Percentiles rank a stretch among this genome's conserved stretches.
phyloP scores from a whole-genome alignment of 2,329 filamentous ascomycete species.

The Fusarium sterilihyphosum region DNA sequence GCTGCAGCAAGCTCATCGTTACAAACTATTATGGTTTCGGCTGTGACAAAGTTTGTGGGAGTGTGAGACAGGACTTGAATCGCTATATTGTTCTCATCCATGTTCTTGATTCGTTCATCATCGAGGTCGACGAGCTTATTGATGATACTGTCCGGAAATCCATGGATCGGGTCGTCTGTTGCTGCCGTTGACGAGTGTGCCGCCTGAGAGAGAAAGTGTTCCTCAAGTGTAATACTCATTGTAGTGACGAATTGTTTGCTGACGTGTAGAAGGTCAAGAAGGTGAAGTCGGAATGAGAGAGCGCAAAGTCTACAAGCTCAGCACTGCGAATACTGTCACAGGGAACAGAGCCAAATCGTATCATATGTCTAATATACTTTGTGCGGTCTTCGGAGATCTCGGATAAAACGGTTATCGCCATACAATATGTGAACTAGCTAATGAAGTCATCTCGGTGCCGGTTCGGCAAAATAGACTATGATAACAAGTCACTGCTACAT shows the following conservation, averaged over 20 bases:
- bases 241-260: fast-evolving
- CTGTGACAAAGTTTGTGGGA: neutral
- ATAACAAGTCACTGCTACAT: neutral
- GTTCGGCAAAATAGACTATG: neutral
- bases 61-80: neutral
- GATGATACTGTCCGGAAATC: neutral
- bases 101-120: neutral
- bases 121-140: neutral
- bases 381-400: neutral
- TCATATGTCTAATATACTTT: neutral
- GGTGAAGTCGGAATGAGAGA: neutral
- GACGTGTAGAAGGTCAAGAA: too few species aligned
- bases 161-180: neutral
- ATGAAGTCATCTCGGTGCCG: neutral
- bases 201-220: neutral
- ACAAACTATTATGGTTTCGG: fast-evolving
- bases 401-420: neutral
- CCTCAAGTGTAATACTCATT: neutral
- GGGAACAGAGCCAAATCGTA: fast-evolving
- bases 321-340: neutral
- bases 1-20: neutral
- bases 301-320: fast-evolving
- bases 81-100: neutral
- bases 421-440: neutral
- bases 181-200: neutral